Base-by-base conservation (phyloP, 352 stramenopile genomes). In the Globisporangium alternatum region DNA sequence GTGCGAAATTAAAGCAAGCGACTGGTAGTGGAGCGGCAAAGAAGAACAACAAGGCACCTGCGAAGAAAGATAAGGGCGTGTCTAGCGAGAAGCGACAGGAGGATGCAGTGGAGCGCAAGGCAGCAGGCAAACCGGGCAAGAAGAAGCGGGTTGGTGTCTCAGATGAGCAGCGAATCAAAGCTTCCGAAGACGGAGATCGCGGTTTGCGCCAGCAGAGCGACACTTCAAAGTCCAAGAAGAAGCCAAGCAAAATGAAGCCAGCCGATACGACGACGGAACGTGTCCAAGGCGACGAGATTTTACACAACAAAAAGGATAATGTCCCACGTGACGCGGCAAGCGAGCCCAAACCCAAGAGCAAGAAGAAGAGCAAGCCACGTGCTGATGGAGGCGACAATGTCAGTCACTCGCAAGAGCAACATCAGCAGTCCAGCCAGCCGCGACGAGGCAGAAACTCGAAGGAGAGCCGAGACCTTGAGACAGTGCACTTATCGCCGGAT, bases 291-390 rank as follows among this genome's bases (percentile, higher is more conserved):
- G 49, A 37, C 8, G 15, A 19, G 10, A 17, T 7, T 19, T 6
- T 28, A 28, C 28, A 15, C 7, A 56, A 41, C 28, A 56, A 19
- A 19, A 56, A 56, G 30, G 8, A 21, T 1, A 56, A 56, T 13
- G 6, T 8, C n/a, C 7, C 49, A n/a, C 25, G 49, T 17, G 49
- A 39, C 7, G 28, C 7, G 30, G 7, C 28, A 56, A 5, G 51
- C 21, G 51, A 41, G 28, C 5, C 28, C 2, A 56, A 56, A 13
- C 51, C 22, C 21, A 55, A 56, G 51, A 56, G 51, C 51, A 56
- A 41, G 51, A 56, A 43, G 6, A 37, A 56, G 51, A 56, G 49
- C 17, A 56, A 56, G 49, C 28, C 49, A 37, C 30, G 17, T 41
- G 48, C 10, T 55, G 48, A 55, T 54, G 22, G 2, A 33, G 47